Evolutionary conservation across 75 land plant species (phyloP), one percentile per base, ranked within the genome.

Genomic region (Adiantum capillusveneris): DNA sequence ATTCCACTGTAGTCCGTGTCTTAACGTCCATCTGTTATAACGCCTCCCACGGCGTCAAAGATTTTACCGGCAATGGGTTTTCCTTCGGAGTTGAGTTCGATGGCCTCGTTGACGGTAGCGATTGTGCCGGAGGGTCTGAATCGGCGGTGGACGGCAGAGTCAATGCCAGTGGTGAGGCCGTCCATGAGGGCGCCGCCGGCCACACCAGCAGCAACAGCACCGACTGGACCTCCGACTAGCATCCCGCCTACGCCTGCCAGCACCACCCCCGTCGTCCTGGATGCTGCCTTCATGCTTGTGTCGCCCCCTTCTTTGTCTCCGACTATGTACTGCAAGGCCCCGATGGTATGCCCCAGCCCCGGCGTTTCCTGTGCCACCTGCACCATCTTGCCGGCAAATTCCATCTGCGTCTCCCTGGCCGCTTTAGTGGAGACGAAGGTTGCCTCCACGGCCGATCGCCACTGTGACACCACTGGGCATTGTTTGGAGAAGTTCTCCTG

Each of bases 401-500:
- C 24, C 53, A 51, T 11, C 53, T 51, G 53, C 53, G 53, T 51
- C 53, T 51, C 11, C 53, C 9, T 51, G 7, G 53, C 53, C 24
- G 11, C 24, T 18, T 51, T 18, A 6, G 53, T 24, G n/a, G n/a
- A n/a, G n/a, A n/a, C n/a, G n/a, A n/a, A n/a, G n/a, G n/a, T n/a
- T n/a, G n/a, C n/a, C n/a, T 51, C 53, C 53, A 18, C 53, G 9
- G 53, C 53, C 19, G 53, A 51, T 51, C 53, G 11, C 7, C 24
- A 18, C 24, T 51, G 53, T 11, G 53, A 51, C 24, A 51, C 24
- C 24, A 51, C 24, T 11, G 53, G 53, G 53, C 53, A 51, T 51
- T 51, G 53, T 18, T 11, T 51, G n/a, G 53, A 51, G 53, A 51
- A 51, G n/a, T 18, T 51, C 53, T 51, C 53, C 53, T 51, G 53